phyloP scores from a whole-genome alignment of 768 basidiomycete species.

The Chlorophyllum brunneum region DNA sequence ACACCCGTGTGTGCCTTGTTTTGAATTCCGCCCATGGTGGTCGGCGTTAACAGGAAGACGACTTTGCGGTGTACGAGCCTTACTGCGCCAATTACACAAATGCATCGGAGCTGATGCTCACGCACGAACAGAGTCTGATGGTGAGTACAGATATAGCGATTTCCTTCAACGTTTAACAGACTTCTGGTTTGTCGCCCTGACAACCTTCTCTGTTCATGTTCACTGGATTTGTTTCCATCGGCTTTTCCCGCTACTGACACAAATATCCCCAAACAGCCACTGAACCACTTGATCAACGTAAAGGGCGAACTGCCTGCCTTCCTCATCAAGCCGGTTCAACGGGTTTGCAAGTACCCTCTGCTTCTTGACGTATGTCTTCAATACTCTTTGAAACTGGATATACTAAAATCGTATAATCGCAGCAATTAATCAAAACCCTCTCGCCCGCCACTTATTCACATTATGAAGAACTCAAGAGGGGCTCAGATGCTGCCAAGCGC shows the following conservation, averaged over 20 bases:
- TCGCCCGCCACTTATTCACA: slow-evolving; percentile 59
- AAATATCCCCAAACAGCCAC: slow-evolving; percentile 51
- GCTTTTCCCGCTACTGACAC: slow-evolving; percentile 31
- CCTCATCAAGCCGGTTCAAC: slow-evolving; percentile 97
- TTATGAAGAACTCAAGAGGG: slow-evolving; percentile 78
- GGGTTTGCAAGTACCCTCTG: slow-evolving; percentile 97
- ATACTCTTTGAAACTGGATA: slow-evolving; percentile 15
- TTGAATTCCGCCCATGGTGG: no score
- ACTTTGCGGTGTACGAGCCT: slow-evolving; percentile 94
- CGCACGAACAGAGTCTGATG: slow-evolving; percentile 80
- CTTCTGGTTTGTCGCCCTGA: slow-evolving; percentile 27
- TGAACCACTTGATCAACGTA: slow-evolving; percentile 83
- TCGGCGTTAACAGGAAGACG: slow-evolving; percentile 78
- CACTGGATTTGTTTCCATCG: slow-evolving; percentile 17
- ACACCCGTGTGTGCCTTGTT: slow-evolving; percentile 22
- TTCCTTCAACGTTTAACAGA: slow-evolving; percentile 10
- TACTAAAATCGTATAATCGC: slow-evolving; percentile 13
- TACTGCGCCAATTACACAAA: slow-evolving; percentile 95
- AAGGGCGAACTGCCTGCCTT: slow-evolving; percentile 93
- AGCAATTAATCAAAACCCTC: slow-evolving; percentile 78
- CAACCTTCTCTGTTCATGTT: slow-evolving; percentile 21
- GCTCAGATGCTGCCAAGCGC: slow-evolving; percentile 83
- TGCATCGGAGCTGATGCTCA: slow-evolving; percentile 80
- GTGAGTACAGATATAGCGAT: slow-evolving; percentile 45
- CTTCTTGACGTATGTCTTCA: slow-evolving; percentile 72